Percentiles rank a stretch among this genome's conserved stretches.
Evolutionary conservation across 2,329 filamentous ascomycete genomes (phyloP).

Genomic region (Fusarium albosuccineum): DNA sequence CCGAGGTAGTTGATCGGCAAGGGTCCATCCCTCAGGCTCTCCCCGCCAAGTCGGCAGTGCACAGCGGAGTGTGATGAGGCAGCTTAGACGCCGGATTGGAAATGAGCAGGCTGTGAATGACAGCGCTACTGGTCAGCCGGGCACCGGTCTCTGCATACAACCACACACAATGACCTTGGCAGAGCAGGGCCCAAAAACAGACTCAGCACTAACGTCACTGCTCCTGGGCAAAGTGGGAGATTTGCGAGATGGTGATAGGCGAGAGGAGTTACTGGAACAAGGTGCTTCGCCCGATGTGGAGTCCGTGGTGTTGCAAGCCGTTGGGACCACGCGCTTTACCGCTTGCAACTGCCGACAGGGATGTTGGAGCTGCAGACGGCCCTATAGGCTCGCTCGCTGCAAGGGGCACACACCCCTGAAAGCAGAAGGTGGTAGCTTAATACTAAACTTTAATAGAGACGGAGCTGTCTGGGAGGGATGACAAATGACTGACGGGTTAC

Average conservation of each 20-base stretch:
- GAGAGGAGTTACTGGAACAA: slow-evolving; percentile 29
- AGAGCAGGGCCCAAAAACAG: slow-evolving; percentile 7
- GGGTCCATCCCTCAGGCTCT: slow-evolving; percentile 10
- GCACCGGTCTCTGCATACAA: neutral
- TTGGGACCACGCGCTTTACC: slow-evolving; percentile 10
- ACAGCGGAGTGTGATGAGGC: slow-evolving; percentile 16
- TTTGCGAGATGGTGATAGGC: slow-evolving; percentile 35
- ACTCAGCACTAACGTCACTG: slow-evolving; percentile 16
- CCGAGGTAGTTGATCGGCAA: slow-evolving; percentile 26
- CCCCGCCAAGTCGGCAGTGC: slow-evolving; percentile 28
- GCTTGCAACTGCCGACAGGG: slow-evolving; percentile 38
- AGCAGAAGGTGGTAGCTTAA: slow-evolving; percentile 33
- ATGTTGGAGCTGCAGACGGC: slow-evolving; percentile 15
- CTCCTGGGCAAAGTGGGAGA: neutral
- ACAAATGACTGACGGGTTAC: neutral
- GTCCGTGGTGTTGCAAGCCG: slow-evolving; percentile 8
- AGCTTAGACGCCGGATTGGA: slow-evolving; percentile 24
- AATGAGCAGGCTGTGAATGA: slow-evolving; percentile 21
- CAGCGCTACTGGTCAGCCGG: slow-evolving; percentile 5
- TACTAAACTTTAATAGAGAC: slow-evolving; percentile 16
- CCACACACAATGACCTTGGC: slow-evolving; percentile 5
- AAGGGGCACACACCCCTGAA: slow-evolving; percentile 23
- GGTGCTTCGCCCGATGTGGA: slow-evolving; percentile 30
- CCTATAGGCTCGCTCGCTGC: slow-evolving; percentile 19
- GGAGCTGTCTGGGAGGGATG: slow-evolving; percentile 7